Base-by-base conservation (phyloP, 2,329 filamentous ascomycete species). In the Talaromyces sp. region DNA sequence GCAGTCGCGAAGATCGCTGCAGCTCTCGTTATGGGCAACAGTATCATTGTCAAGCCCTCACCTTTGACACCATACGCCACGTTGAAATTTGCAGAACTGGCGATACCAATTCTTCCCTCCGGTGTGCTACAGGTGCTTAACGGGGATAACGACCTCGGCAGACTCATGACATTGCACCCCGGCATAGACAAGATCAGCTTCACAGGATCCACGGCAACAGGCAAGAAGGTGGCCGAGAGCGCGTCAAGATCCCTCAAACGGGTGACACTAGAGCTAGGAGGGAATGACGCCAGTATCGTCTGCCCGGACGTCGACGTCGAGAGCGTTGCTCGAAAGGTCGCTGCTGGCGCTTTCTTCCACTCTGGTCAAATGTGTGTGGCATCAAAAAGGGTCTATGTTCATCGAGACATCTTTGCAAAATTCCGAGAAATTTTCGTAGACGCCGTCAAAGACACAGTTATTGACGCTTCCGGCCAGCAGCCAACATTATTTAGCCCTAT, bases 171-270 rank as follows among this genome's bases (percentile, higher is more conserved):
- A 0, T 72, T 77, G n/a, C 85, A 87, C 67, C 75, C 76, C 1
- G 80, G 77, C 12, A 82, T 86, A 67, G 77, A 80, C 59, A 85
- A 86, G 72, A 82, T 87, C 68, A 81, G 76, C 62, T 87, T 87
- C 68, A 87, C 84, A 0, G 84, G 85, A 2, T 85, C 83, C 0
- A 82, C 76, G 5, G 71, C 76, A 4, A 85, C 83, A 0, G 70
- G 83, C 65, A 79, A 81, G 65, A 75, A 73, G 53, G 78, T 85
- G 47, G 80, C 83, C 76, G 78, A 75, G 36, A 78, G 75, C 64
- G 81, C 79, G 63, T 77, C 81, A 8, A 76, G 75, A 66, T 83
- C 82, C 0, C 69, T 86, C 54, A 86, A 86, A 70, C 77, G 80
- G 34, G 75, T 85, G 1, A 83, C 83, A 0, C 76, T 85, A 8